Conservation (phyloP, 2,329 filamentous ascomycete genomes). For the Aspergillus floridensis region DNA sequence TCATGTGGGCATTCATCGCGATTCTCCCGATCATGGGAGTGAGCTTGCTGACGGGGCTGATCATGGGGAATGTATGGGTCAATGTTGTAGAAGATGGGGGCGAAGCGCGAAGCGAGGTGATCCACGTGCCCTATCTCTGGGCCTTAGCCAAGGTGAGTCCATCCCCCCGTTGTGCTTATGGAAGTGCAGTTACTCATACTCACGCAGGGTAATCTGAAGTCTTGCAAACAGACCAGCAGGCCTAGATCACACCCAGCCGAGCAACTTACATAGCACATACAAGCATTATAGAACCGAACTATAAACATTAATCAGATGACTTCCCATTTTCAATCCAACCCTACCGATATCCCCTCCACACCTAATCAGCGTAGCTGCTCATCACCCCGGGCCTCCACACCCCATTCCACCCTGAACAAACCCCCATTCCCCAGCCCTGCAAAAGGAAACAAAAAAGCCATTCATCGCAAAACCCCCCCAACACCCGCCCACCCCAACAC, state of each 20-base stretch:
- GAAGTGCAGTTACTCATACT: background rate
- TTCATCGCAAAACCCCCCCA: slow-evolving; percentile 46
- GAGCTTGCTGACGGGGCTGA: slow-evolving; percentile 44
- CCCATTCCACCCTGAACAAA: background rate
- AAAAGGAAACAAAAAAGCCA: slow-evolving; percentile 1
- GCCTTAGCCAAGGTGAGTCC: slow-evolving; percentile 28
- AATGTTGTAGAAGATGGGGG: slow-evolving; percentile 24
- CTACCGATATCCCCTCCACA: no score
- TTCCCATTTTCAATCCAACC: no score
- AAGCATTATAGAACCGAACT: no score
- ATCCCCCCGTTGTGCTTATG: no score
- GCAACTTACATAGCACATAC: background rate
- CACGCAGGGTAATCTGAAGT: slow-evolving; percentile 24
- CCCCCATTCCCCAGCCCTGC: background rate
- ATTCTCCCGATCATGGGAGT: slow-evolving; percentile 59
- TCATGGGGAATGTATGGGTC: slow-evolving; percentile 55
- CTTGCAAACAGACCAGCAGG: slow-evolving; percentile 24
- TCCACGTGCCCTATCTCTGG: slow-evolving; percentile 32
- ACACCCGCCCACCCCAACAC: slow-evolving; percentile 50
- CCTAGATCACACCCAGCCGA: background rate
- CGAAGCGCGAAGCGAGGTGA: slow-evolving; percentile 28
- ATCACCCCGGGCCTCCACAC: background rate
- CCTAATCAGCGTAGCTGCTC: background rate
- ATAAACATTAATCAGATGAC: no score
- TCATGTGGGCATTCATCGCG: slow-evolving; percentile 65